A percentile compares a stretch with the other conserved stretches of the same genome.
These are phyloP conservation scores for Solanum bukasovii DNA, from an alignment of 257 asterid genomes.

Conservation along the genomic window DNA sequence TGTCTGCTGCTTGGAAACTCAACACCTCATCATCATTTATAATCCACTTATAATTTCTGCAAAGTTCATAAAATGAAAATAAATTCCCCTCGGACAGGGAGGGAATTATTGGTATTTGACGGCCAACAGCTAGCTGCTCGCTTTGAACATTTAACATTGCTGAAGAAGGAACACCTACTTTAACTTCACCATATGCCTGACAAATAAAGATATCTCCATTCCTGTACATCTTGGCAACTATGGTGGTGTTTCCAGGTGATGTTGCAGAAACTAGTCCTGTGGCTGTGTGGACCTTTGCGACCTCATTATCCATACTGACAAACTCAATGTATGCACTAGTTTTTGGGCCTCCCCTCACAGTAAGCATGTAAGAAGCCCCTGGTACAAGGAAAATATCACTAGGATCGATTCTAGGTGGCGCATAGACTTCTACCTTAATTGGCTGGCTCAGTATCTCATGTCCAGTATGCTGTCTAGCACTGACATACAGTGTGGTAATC, in stretches of 20 bases:
- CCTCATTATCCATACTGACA: conserved; percentile 45
- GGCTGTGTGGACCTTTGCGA: conserved; percentile 40
- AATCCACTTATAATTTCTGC: conserved; percentile 55
- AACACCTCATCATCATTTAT: conserved; percentile 50
- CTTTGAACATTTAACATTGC: conserved; percentile 72
- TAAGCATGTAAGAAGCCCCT: conserved; percentile 70
- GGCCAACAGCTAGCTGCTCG: conserved; percentile 57
- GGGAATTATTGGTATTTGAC: conserved; percentile 53
- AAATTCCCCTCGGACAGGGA: conserved; percentile 66
- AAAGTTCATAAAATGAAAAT: conserved; percentile 77
- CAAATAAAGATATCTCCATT: conserved; percentile 50
- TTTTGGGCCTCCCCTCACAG: conserved; percentile 76
- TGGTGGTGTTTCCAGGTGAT: conserved; percentile 62
- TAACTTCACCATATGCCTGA: conserved; percentile 53
- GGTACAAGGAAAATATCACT: conserved; percentile 71
- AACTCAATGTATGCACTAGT: conserved; percentile 48
- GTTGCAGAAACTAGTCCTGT: conserved; percentile 58
- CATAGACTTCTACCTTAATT: conserved; percentile 71
- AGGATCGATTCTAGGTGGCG: conserved; percentile 67
- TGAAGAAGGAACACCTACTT: conserved; percentile 72
- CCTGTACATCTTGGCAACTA: conserved; percentile 56
- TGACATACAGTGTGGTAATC: conserved; percentile 61
- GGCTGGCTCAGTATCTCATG: conserved; percentile 52
- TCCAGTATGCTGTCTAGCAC: conserved; percentile 61
- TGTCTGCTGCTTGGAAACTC: conserved; percentile 27